These are phyloP conservation scores for Pulveroboletus sp. DNA, from an alignment of 768 basidiomycete species.

Conservation along the genomic window DNA sequence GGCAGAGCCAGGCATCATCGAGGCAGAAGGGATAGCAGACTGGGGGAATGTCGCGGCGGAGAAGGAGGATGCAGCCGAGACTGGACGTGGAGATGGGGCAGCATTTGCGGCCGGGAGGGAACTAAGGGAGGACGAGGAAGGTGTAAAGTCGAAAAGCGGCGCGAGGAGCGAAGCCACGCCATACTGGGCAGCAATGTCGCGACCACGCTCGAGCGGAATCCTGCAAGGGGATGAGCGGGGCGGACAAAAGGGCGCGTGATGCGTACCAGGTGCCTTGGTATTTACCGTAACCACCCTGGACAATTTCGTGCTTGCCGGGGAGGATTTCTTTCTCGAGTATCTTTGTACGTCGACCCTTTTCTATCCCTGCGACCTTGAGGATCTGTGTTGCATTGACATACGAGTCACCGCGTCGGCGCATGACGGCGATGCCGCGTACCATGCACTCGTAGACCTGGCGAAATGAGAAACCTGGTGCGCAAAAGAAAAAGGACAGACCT, in stretches of 20 bases:
- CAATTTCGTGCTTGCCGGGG: conserved; percentile 94
- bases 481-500: conserved; percentile 42
- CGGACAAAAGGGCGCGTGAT: conserved; percentile 4
- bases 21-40: conserved; percentile 67
- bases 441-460: conserved; percentile 93
- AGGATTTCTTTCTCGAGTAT: conserved; percentile 97
- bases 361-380: conserved; percentile 96
- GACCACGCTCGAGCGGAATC: conserved; percentile 94
- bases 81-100: conserved; percentile 55
- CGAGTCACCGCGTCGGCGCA: conserved; percentile 92
- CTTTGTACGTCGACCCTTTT: conserved; percentile 95
- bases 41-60: conserved; percentile 53
- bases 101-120: conserved; percentile 55
- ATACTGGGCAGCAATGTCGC: conserved; percentile 89
- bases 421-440: conserved; percentile 97
- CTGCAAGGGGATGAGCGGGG: conserved; percentile 40
- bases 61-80: conserved; percentile 69
- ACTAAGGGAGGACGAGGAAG: conserved; percentile 67
- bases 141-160: conserved; percentile 92
- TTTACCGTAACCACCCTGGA: conserved; percentile 98
- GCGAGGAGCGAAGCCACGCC: conserved; percentile 85
- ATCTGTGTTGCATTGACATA: conserved; percentile 99
- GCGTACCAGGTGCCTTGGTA: conserved; percentile 98
- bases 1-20: conserved; percentile 86
- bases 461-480: too few species aligned